phyloP scores from a whole-genome alignment of 2,329 filamentous ascomycete species.

The Sphaerulina vaccinii region DNA sequence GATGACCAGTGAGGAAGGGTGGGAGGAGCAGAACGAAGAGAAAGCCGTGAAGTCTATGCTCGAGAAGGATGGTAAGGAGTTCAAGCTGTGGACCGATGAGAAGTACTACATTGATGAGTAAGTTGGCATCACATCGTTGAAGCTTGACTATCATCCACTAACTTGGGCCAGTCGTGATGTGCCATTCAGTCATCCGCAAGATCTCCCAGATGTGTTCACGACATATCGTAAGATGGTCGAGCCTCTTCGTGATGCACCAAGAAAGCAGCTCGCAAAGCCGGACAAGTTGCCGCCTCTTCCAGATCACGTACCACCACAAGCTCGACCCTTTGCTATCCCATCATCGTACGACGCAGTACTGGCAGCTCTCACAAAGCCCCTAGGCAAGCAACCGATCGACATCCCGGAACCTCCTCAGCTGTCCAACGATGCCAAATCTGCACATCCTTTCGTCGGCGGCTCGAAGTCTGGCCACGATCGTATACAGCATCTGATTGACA shows the following conservation, averaged over 20 bases:
- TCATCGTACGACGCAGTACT: slow-evolving; percentile 54
- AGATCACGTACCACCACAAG: slow-evolving; percentile 57
- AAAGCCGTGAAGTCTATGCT: slow-evolving; percentile 55
- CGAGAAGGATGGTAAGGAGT: slow-evolving; percentile 54
- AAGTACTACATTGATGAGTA: slow-evolving; percentile 80
- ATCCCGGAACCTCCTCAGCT: slow-evolving; percentile 52
- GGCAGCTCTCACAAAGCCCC: slow-evolving; percentile 56
- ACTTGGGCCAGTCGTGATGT: slow-evolving; percentile 56
- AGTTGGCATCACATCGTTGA: slow-evolving; percentile 39
- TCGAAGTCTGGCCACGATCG: slow-evolving; percentile 61
- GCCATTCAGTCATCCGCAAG: slow-evolving; percentile 54
- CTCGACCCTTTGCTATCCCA: slow-evolving; percentile 63
- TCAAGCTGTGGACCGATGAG: slow-evolving; percentile 69
- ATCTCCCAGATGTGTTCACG: slow-evolving; percentile 74
- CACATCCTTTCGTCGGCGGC: slow-evolving; percentile 68
- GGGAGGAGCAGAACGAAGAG: slow-evolving; percentile 68
- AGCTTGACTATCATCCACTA: not conserved
- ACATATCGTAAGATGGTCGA: slow-evolving; percentile 71
- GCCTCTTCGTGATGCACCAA: slow-evolving; percentile 65
- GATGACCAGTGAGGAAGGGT: slow-evolving; percentile 70
- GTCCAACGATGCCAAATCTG: slow-evolving; percentile 56
- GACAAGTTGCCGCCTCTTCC: slow-evolving; percentile 59
- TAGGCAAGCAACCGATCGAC: slow-evolving; percentile 44
- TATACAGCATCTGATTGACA: slow-evolving; percentile 59
- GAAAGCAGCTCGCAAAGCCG: slow-evolving; percentile 56